Base-by-base conservation (phyloP, 1,284 basidiomycete genomes). In the Quambalaria eucalypti region DNA sequence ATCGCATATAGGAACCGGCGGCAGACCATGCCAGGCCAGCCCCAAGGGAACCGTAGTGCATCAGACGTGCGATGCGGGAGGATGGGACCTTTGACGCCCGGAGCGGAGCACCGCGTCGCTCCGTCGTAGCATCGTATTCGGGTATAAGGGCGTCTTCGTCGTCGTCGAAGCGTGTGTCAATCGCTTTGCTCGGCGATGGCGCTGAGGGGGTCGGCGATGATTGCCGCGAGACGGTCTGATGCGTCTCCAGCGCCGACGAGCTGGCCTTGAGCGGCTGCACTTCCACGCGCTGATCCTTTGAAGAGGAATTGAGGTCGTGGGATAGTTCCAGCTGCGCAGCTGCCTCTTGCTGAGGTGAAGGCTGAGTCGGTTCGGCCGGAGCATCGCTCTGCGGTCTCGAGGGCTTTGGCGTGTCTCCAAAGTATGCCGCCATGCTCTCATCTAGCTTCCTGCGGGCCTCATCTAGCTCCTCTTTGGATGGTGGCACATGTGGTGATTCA, bases 21-120 rank as follows among this genome's bases (percentile, higher is more conserved):
- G 70, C 68, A 9, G 72, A 70, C 51, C 69, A 71, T 2, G 73
- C 73, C 1, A 75, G 63, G 7, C 73, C 73, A 0, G 70, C 71
- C 16, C 71, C 73, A 0, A 75, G 65, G 19, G 64, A 62, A 6
- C 73, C 73, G 48, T 74, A 75, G 52, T 75, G 73, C 28, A 75
- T 61, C 12, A 73, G 54, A 8, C 73, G 65, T 7, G 71, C 73
- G 1, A 75, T 40, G n/a, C 73, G 71, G 4, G 71, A 73, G 3
- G 73, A 73, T 1, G 73, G 73, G 9, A 75, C 71, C 28, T 68
- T 69, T 30, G 71, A 62, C 9, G 73, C 63, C 19, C 66, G 63
- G 3, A 74, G 52, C 1, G 71, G 73, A 3, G 61, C 55, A 5
- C 56, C 48, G 48, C 65, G 62, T 10, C 57, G 57, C 44, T 65